Conservation (phyloP, 176 grass and related monocot species). For the Cymbopogon citratus region DNA sequence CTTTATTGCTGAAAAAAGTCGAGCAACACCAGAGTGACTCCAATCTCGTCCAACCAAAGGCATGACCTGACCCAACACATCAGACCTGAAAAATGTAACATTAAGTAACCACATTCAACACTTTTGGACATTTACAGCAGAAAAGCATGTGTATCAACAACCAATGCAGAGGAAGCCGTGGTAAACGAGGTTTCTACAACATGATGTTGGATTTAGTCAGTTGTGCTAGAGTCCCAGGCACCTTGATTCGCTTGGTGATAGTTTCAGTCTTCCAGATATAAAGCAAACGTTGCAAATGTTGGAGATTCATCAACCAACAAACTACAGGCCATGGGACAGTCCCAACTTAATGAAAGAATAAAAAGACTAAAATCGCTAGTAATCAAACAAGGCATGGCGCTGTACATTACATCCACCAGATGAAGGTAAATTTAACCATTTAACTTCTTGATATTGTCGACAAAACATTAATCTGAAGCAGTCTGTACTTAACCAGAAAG, state of each 20-base stretch:
- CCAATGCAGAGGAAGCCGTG: background rate
- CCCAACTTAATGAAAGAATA: conserved; percentile 18
- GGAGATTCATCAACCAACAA: background rate
- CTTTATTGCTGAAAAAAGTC: conserved; percentile 95
- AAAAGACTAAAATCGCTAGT: background rate
- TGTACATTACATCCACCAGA: background rate
- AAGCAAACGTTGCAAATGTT: background rate
- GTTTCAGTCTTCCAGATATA: conserved; percentile 8
- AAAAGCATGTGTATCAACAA: background rate
- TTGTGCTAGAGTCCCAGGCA: background rate
- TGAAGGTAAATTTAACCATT: background rate
- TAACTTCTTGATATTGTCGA: background rate
- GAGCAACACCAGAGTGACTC: conserved; percentile 92
- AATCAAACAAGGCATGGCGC: background rate
- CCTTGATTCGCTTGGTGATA: background rate
- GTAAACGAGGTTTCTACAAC: background rate
- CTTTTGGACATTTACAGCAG: background rate
- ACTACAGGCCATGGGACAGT: background rate
- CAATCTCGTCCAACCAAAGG: conserved; percentile 96
- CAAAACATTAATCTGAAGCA: background rate
- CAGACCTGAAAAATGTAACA: conserved; percentile 65
- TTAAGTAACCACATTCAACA: background rate
- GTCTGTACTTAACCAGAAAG: background rate
- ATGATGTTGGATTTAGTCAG: background rate
- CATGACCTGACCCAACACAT: conserved; percentile 98